These are phyloP conservation scores for Pyronema domesticum DNA, from an alignment of 495 filamentous ascomycete species.

Conservation along the genomic window DNA sequence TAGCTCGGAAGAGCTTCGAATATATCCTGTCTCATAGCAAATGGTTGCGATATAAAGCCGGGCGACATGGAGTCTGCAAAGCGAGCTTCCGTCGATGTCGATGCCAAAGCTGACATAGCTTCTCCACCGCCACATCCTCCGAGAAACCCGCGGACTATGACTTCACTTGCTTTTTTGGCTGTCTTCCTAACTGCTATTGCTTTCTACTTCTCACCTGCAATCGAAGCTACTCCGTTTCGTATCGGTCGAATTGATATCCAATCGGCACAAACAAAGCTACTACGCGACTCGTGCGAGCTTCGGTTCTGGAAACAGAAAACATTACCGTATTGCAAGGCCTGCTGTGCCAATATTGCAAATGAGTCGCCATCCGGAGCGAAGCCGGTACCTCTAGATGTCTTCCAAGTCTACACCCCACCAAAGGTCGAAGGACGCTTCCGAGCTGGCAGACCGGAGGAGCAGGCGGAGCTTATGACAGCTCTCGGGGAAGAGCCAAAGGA, in stretches of 20 bases:
- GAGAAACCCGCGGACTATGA: neutral
- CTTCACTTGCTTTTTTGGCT: neutral
- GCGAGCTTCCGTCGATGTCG: too few species aligned
- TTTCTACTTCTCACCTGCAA: neutral
- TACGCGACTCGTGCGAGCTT: neutral
- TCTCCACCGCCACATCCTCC: neutral
- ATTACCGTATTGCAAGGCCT: neutral
- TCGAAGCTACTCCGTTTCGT: neutral
- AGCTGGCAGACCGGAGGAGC: conserved; percentile 4
- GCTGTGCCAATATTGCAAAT: neutral
- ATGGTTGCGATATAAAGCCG: too few species aligned
- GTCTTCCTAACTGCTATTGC: neutral
- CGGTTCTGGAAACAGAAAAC: neutral
- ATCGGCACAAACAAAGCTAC: neutral
- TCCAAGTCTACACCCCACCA: conserved; percentile 48
- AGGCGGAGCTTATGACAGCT: conserved; percentile 2
- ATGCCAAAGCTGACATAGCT: neutral
- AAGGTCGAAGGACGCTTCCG: conserved; percentile 17
- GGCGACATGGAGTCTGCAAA: too few species aligned
- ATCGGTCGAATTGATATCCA: neutral
- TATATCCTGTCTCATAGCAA: too few species aligned
- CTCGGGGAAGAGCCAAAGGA: conserved; percentile 19
- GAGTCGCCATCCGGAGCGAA: neutral
- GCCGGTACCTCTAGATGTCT: conserved; percentile 36
- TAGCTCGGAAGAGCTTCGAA: too few species aligned